These are phyloP conservation scores for Parastagonospora nodorum DNA, from an alignment of 2,329 filamentous ascomycete genomes.

Conservation along the genomic window DNA sequence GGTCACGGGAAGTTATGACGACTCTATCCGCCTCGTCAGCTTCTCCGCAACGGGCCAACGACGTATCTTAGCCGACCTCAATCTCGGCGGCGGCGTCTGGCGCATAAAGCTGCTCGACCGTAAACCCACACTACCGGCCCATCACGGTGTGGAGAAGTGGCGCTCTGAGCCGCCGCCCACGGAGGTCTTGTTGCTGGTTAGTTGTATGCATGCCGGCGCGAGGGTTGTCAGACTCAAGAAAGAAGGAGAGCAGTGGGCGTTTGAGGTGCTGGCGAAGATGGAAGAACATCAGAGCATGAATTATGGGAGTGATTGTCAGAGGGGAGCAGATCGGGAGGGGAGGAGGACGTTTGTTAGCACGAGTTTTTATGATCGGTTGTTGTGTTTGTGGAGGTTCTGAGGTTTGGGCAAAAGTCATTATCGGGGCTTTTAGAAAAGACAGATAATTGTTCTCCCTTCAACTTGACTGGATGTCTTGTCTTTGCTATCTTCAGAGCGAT, in stretches of 20 bases:
- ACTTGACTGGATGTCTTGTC: no score
- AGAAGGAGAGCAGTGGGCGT: conserved; percentile 56
- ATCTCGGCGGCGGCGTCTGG: conserved; percentile 86
- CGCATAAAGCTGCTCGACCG: conserved; percentile 67
- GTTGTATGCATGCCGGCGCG: conserved; percentile 90
- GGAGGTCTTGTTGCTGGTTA: conserved; percentile 62
- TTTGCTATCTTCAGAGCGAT: no score
- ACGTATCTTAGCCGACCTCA: conserved; percentile 64
- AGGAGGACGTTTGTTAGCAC: conserved; percentile 65
- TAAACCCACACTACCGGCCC: conserved; percentile 12
- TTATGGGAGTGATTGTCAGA: conserved; percentile 78
- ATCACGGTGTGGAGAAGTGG: conserved; percentile 19
- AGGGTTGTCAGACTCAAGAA: conserved; percentile 62
- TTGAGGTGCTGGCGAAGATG: conserved; percentile 72
- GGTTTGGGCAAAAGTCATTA: no score
- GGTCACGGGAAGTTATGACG: conserved; percentile 91
- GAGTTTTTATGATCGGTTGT: conserved; percentile 75
- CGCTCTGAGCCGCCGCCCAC: conserved; percentile 20
- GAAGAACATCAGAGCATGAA: conserved; percentile 94
- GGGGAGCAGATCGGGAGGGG: conserved; percentile 32
- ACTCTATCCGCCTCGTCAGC: conserved; percentile 72
- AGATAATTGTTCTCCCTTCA: no score
- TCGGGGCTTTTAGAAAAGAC: no score
- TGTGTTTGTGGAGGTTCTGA: conserved; percentile 67
- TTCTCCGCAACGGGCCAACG: conserved; percentile 46